These are phyloP conservation scores for Mycena epipterygia DNA, from an alignment of 768 basidiomycete genomes.

Conservation along the genomic window DNA sequence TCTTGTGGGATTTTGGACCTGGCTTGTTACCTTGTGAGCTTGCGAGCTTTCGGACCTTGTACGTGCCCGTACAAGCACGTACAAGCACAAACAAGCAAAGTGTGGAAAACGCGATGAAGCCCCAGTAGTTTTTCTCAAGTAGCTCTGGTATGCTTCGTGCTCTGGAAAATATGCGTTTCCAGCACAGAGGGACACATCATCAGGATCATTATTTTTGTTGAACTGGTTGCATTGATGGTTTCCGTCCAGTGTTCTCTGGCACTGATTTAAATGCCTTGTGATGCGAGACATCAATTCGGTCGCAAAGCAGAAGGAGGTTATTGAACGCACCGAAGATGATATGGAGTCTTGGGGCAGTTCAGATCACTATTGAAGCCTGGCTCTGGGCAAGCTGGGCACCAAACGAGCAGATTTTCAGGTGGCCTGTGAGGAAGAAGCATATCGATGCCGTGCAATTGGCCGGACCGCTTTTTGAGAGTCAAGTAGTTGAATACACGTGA, in stretches of 20 bases:
- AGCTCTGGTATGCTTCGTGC: conserved; percentile 35
- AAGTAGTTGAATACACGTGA: conserved; percentile 40
- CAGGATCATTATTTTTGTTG: conserved; percentile 37
- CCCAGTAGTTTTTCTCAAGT: no score
- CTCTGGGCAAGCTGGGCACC: conserved; percentile 42
- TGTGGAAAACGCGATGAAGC: no score
- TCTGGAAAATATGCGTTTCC: conserved; percentile 35
- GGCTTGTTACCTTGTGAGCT: no score
- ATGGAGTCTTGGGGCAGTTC: conserved; percentile 31
- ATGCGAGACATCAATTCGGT: no score
- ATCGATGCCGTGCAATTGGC: conserved; percentile 44
- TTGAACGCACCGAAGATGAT: conserved; percentile 34
- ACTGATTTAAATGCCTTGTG: conserved; percentile 32
- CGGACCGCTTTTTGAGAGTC: conserved; percentile 27
- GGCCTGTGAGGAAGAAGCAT: conserved; percentile 30
- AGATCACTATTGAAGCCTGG: conserved; percentile 32
- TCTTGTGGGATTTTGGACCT: no score
- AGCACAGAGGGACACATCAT: conserved; percentile 25
- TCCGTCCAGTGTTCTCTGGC: conserved; percentile 36
- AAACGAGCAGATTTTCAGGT: conserved; percentile 28
- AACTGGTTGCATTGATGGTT: conserved; percentile 37
- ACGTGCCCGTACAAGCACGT: no score
- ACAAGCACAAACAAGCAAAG: no score
- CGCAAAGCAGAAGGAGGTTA: no score
- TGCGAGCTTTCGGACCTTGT: conserved; percentile 5